Conservation (phyloP, 1,139 yeast species). For the Arxiozyma bovina region DNA sequence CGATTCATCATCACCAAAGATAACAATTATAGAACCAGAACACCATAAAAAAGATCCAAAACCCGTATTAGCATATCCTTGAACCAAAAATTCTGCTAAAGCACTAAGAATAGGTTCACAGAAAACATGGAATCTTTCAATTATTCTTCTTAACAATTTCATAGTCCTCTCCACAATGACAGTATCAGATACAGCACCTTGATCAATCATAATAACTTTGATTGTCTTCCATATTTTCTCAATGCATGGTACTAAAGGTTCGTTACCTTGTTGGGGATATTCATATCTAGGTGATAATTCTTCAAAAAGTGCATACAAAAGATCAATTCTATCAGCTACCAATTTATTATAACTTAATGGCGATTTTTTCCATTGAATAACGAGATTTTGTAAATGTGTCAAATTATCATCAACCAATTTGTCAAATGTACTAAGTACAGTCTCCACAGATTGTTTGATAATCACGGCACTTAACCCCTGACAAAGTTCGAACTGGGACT, state of each 20-base stretch:
- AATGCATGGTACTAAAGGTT: conserved; percentile 25
- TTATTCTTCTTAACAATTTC: conserved; percentile 56
- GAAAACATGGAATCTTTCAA: conserved; percentile 47
- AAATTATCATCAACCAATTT: conserved; percentile 66
- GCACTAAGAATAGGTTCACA: conserved; percentile 54
- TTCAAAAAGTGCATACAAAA: conserved; percentile 61
- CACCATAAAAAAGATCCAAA: conserved; percentile 88
- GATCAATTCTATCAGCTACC: conserved; percentile 70
- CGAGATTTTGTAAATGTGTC: conserved; percentile 35
- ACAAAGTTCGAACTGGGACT: conserved; percentile 68
- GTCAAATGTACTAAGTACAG: conserved; percentile 39
- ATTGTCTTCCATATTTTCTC: conserved; percentile 23
- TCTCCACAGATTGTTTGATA: conserved; percentile 43
- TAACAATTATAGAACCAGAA: conserved; percentile 73
- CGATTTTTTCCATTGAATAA: conserved; percentile 23
- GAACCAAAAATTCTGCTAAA: conserved; percentile 53
- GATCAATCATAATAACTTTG: conserved; percentile 17
- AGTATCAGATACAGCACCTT: conserved; percentile 19
- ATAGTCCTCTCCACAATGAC: conserved; percentile 54
- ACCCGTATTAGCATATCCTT: conserved; percentile 60
- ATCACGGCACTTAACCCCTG: conserved; percentile 88
- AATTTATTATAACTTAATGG: conserved; percentile 33
- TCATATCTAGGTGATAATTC: conserved; percentile 43
- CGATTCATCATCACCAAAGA: conserved; percentile 56
- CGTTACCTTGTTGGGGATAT: conserved; percentile 26